Percentiles rank a stretch among this genome's conserved stretches.
These are phyloP conservation scores for Colletotrichum aenigma DNA, from an alignment of 2,329 filamentous ascomycete species.

Conservation along the genomic window DNA sequence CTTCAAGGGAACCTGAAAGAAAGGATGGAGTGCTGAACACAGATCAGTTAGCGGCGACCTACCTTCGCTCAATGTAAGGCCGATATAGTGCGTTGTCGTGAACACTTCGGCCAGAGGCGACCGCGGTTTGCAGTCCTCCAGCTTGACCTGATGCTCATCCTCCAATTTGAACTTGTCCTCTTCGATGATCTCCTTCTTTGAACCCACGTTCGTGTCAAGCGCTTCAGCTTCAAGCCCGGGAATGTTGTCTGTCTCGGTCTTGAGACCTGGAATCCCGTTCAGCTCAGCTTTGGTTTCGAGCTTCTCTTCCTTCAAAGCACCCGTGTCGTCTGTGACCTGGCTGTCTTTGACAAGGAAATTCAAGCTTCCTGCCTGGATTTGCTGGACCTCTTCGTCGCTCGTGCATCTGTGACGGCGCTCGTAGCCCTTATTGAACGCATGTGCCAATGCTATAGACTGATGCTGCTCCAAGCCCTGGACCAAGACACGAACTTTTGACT, in stretches of 20 bases:
- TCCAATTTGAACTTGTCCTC: not conserved
- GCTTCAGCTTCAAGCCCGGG: not conserved
- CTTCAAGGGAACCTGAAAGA: not conserved
- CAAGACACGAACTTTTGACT: slow-evolving; percentile 89
- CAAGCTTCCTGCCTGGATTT: slow-evolving; percentile 59
- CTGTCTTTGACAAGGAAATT: slow-evolving; percentile 46
- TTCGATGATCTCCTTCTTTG: not conserved
- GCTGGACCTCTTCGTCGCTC: slow-evolving; percentile 52
- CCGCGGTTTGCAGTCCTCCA: not conserved
- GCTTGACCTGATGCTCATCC: slow-evolving; percentile 15
- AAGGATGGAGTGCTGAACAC: slow-evolving; percentile 13
- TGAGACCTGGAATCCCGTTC: slow-evolving; percentile 20
- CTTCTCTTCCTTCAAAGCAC: slow-evolving; percentile 14
- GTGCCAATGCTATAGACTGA: slow-evolving; percentile 79
- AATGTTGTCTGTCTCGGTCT: slow-evolving; percentile 13
- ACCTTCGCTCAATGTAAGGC: slow-evolving; percentile 80
- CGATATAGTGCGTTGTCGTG: slow-evolving; percentile 94
- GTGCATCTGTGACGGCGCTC: slow-evolving; percentile 79
- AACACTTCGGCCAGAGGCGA: slow-evolving; percentile 58
- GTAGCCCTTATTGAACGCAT: slow-evolving; percentile 92
- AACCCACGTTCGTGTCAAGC: not conserved
- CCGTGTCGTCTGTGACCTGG: slow-evolving; percentile 26
- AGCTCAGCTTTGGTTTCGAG: slow-evolving; percentile 31
- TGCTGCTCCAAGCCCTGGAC: slow-evolving; percentile 85
- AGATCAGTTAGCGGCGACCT: slow-evolving; percentile 34